Percentiles rank a stretch among this genome's conserved stretches.
Evolutionary conservation across 768 basidiomycete species (phyloP).

Genomic region (Leccinum aurantiacum): DNA sequence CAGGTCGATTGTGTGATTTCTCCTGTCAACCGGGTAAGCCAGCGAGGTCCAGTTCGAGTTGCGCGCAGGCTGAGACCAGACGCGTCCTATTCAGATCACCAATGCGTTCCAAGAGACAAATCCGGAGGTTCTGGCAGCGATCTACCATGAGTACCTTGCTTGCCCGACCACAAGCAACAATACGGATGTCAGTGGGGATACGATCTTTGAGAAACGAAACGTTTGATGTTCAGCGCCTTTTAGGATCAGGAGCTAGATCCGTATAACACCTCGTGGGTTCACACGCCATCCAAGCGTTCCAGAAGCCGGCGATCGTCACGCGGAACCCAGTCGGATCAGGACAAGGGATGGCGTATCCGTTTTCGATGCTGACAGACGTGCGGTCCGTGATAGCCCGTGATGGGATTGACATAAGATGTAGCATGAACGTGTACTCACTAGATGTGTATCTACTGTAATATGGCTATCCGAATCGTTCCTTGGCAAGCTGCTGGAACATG

Average conservation of each 20-base stretch:
- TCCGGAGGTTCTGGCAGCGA: conserved; percentile 7
- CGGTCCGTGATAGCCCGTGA: not conserved
- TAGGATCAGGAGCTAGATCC: conserved; percentile 32
- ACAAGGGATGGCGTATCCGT: not conserved
- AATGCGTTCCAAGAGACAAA: conserved; percentile 8
- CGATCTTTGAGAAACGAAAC: not conserved
- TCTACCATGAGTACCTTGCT: conserved; percentile 13
- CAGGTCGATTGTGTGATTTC: not conserved
- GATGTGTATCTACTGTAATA: conserved; percentile 2
- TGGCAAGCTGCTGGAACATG: conserved; percentile 93
- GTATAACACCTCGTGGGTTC: conserved; percentile 42
- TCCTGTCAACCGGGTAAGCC: not conserved
- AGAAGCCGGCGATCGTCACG: not conserved
- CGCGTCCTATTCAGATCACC: conserved; percentile 13
- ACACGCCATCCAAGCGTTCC: not conserved
- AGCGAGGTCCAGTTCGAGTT: not conserved
- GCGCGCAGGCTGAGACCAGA: not conserved
- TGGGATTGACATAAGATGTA: not conserved
- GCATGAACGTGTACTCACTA: conserved; percentile 16
- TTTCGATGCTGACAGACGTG: not conserved
- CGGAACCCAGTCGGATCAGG: not conserved
- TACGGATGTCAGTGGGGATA: conserved; percentile 1
- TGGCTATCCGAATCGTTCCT: conserved; percentile 73
- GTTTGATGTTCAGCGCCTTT: not conserved
- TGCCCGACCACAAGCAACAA: not conserved